Evolutionary conservation across 1,284 basidiomycete genomes (phyloP), one percentile per base, ranked within the genome.

Genomic region (Paramarasmius palmivorus): DNA sequence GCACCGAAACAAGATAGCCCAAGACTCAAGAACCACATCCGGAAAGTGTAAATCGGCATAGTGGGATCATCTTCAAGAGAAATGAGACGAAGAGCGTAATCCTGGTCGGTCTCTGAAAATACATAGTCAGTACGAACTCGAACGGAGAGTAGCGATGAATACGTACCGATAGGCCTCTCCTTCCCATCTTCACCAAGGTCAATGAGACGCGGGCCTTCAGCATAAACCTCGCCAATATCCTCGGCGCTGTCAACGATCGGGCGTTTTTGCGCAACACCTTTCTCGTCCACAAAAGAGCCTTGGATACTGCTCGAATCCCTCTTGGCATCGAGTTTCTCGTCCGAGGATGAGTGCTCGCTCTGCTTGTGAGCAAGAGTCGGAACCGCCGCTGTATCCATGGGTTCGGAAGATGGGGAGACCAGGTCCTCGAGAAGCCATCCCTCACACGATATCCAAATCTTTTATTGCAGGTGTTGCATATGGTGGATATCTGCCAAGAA

Each of bases 11-110:
- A 79, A 4, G 79, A 72, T 3, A 83, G 70, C 3, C 81, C 82
- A 65, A 73, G 69, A 67, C 62, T 81, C 4, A 75, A 57, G 54
- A 75, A 74, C 69, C 71, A 75, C 70, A 75, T 72, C 7, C 75
- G 61, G 56, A 77, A 73, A 0, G 73, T 76, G 56, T 67, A 75
- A 12, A 75, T 70, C 10, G 77, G 81, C 23, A 83, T 69, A 0
- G 71, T 69, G 2, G 80, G 78, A 65, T 87, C 84, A 62, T 88
- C 84, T 19, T 81, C 79, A 20, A 82, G 67, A 4, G 78, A 79
- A 54, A 83, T 73, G 5, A 83, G 70, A 45, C 76, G 77, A 19
- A 74, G 73, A 20, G 75, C 74, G 49, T 75, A 70, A 57, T 81
- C 80, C 42, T 72, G 59, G 53, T 79, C 76, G 19, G 78, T 77